A percentile compares a stretch with the other conserved stretches of the same genome.
phyloP scores from a whole-genome alignment of 1,284 basidiomycete species.

The Trametes sp. region DNA sequence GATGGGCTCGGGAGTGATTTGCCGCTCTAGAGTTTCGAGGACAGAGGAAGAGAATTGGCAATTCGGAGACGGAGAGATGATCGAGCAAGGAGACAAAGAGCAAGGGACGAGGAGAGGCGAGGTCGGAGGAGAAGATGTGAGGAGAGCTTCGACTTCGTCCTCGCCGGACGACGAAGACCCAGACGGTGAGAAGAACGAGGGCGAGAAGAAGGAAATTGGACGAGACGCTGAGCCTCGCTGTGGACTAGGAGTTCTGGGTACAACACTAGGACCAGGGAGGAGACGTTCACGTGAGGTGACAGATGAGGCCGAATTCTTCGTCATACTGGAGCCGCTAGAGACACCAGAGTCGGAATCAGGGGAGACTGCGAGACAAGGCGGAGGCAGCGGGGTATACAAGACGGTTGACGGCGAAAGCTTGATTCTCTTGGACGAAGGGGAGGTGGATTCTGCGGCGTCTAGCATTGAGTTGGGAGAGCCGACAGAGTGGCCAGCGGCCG shows the following conservation, averaged over 20 bases:
- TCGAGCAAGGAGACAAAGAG: neutral
- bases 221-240: neutral
- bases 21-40: neutral
- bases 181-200: conserved; percentile 13
- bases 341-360: neutral
- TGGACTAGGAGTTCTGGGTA: conserved; percentile 8
- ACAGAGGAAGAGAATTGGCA: neutral
- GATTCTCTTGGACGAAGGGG: neutral
- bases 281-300: neutral
- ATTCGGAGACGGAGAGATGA: neutral
- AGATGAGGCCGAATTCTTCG: neutral
- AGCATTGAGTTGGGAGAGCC: too few relatives aligned
- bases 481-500: too few relatives aligned
- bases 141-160: conserved; percentile 15
- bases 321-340: neutral
- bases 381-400: neutral
- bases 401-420: neutral
- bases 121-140: conserved; percentile 12
- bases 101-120: neutral
- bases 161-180: conserved; percentile 2
- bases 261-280: neutral
- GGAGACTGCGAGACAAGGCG: too few relatives aligned
- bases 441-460: neutral
- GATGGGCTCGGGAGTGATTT: neutral
- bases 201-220: conserved; percentile 11